phyloP scores from a whole-genome alignment of 148 eudicot species.

The Cornus controversa region DNA sequence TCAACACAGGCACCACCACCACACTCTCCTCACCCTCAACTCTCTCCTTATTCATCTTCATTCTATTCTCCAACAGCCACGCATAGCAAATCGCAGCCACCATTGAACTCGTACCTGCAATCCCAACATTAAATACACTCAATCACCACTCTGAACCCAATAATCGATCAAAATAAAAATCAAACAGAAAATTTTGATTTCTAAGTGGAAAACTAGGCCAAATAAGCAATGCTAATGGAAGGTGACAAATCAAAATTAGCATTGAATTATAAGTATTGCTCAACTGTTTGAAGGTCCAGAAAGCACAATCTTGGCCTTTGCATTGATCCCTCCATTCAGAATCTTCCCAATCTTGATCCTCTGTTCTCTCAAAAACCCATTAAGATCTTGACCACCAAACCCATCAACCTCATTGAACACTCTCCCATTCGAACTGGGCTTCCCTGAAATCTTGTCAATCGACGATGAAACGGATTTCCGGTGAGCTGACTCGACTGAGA shows the following conservation, averaged over 20 bases:
- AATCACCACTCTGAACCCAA: background rate
- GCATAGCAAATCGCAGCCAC: constrained; percentile 50
- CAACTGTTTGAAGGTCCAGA: constrained; percentile 51
- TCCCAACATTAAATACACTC: background rate
- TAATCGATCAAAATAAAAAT: background rate
- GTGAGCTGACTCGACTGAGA: constrained; percentile 37
- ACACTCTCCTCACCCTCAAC: constrained; percentile 9
- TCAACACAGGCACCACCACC: constrained; percentile 46
- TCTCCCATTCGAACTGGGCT: constrained; percentile 2
- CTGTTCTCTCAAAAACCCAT: constrained; percentile 41
- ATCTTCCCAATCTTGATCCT: constrained; percentile 32
- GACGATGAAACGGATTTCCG: constrained; percentile 35
- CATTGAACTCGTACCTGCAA: constrained; percentile 57
- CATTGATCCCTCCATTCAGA: constrained; percentile 31
- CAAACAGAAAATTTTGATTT: background rate
- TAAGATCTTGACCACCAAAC: constrained; percentile 18
- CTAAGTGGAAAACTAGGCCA: no score
- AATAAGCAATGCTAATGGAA: no score
- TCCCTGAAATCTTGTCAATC: constrained; percentile 10
- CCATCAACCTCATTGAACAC: constrained; percentile 8
- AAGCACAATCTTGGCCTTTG: constrained; percentile 46
- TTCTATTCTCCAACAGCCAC: constrained; percentile 42
- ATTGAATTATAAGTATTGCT: background rate
- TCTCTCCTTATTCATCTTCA: constrained; percentile 19
- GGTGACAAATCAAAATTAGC: background rate